Percentiles rank a stretch among this genome's conserved stretches.
phyloP scores from a whole-genome alignment of 1,284 basidiomycete genomes.

The Bjerkandera adusta region DNA sequence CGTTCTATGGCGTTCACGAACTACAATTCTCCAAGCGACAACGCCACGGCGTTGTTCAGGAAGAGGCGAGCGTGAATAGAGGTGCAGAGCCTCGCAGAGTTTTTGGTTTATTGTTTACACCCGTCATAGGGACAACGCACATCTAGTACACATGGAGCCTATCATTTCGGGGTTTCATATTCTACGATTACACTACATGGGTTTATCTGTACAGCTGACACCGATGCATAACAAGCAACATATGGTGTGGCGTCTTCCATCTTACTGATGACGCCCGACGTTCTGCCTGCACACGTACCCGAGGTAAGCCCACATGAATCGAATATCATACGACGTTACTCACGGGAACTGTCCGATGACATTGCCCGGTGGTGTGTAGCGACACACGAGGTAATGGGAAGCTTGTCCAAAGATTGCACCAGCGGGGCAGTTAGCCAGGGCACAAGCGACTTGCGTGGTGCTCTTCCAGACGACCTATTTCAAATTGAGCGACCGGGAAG shows the following conservation, averaged over 20 bases:
- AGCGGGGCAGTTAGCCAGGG: neutral
- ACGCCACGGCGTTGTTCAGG: neutral
- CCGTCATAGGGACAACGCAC: too few species aligned
- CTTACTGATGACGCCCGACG: constrained; percentile 1
- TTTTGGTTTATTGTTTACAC: too few species aligned
- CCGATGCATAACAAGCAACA: too few species aligned
- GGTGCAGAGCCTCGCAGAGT: too few species aligned
- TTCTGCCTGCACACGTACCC: neutral
- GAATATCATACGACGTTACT: neutral
- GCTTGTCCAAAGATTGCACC: constrained; percentile 1
- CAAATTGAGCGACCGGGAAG: neutral
- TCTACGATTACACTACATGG: too few species aligned
- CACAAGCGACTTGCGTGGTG: constrained; percentile 1
- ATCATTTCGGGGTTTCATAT: too few species aligned
- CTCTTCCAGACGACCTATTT: constrained; percentile 4
- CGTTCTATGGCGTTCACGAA: neutral
- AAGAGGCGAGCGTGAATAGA: neutral
- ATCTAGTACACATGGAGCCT: too few species aligned
- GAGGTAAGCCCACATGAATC: neutral
- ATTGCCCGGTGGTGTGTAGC: constrained; percentile 2
- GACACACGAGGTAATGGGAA: constrained; percentile 1
- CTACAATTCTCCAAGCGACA: neutral
- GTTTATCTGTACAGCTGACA: too few species aligned
- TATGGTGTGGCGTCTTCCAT: too few species aligned
- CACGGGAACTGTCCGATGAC: constrained; percentile 1